Evolutionary conservation across 805 yeast species (phyloP), one percentile per base, ranked within the genome.

Genomic region (Suhomyces kilbournensis): DNA sequence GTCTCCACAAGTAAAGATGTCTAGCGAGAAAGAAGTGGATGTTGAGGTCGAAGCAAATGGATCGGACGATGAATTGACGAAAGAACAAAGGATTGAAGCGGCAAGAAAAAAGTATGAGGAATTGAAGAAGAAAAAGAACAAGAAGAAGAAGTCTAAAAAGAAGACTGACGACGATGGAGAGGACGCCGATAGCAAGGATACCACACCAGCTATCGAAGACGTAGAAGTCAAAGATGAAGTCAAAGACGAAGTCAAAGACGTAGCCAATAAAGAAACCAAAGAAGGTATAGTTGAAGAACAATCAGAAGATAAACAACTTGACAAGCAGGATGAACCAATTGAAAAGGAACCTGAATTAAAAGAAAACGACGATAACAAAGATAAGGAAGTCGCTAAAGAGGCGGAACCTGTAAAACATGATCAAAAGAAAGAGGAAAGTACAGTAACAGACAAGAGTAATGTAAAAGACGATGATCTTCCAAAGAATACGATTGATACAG

Each of bases 81-180:
- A 83, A 56, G 83, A 80, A 47, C 88, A 83, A 62, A 81, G 84
- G 65, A 73, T 88, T 47, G 90, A 85, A 57, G 86, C 86, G 2
- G 94, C 93, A 4, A 79, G 87, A 61, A 86, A 84, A 71, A 80
- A 84, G 76, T 82, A 76, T 58, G 91, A 86, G 53, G 89, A 85
- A 60, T 70, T 87, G 74, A 87, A 82, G 68, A 76, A 75, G 68
- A 76, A 74, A 57, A 74, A 76, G 63, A 74, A 83, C 73, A 81
- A 81, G 69, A 76, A 76, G 67, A 75, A 72, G 64, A 80, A 77
- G 64, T 79, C 75, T 63, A 75, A 76, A 66, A 74, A 74, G 68
- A 69, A 72, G 66, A 74, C 71, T 61, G 69, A 73, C 55, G 59
- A 52, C 42, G 46, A 38, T 14, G 55, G 51, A 9, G 52, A 50